Percentiles rank a stretch among this genome's conserved stretches.
Conservation (phyloP, 169 alveolate species). For the Toxoplasma gondii region DNA sequence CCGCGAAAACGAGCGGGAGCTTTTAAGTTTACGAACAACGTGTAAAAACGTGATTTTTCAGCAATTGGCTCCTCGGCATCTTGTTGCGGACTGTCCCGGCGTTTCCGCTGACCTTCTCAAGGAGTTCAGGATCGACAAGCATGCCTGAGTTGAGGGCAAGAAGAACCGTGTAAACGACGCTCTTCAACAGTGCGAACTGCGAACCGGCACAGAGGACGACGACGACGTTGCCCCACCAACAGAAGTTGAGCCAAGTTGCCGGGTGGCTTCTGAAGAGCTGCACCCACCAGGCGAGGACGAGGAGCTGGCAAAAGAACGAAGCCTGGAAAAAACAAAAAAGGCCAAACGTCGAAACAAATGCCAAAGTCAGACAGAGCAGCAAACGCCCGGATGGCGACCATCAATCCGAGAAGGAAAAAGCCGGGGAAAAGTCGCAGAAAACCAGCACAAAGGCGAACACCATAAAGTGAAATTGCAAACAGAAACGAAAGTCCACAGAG, state of each 20-base stretch:
- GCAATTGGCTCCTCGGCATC: too few species aligned
- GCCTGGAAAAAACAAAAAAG: conserved; percentile 25
- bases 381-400: too few species aligned
- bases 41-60: too few species aligned
- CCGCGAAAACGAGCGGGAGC: too few species aligned
- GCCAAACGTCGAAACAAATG: background rate
- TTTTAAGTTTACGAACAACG: too few species aligned
- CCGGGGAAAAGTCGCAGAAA: too few species aligned
- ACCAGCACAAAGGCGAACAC: too few species aligned
- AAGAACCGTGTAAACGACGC: conserved; percentile 69
- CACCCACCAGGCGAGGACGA: conserved; percentile 76
- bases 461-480: too few species aligned
- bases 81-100: too few species aligned
- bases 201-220: conserved; percentile 68
- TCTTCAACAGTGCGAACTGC: conserved; percentile 65
- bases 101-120: conserved; percentile 76
- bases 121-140: conserved; percentile 73
- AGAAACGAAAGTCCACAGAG: too few species aligned
- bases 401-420: too few species aligned
- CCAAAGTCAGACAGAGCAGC: background rate
- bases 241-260: conserved; percentile 75
- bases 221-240: conserved; percentile 70
- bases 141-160: conserved; percentile 75
- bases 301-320: conserved; percentile 52
- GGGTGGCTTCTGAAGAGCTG: conserved; percentile 71